These are phyloP conservation scores for Naganishia friedmannii DNA, from an alignment of 768 basidiomycete genomes.

Conservation along the genomic window DNA sequence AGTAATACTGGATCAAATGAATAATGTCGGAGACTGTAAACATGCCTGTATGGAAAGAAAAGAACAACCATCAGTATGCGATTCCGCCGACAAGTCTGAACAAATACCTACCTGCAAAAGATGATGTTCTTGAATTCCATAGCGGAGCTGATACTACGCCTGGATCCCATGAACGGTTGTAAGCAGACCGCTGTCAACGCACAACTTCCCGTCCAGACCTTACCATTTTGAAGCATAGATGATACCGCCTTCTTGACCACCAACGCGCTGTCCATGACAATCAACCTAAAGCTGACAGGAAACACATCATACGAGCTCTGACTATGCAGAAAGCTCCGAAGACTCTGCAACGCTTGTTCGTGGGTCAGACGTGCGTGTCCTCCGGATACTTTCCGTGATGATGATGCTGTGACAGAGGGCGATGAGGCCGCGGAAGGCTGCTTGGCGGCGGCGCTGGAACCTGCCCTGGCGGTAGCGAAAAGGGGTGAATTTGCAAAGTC, in stretches of 20 bases:
- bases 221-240: conserved; percentile 67
- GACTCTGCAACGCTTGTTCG: conserved; percentile 55
- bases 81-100: neutral
- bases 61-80: neutral
- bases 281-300: conserved; percentile 91
- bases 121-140: conserved; percentile 91
- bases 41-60: conserved; percentile 63
- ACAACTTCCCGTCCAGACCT: conserved; percentile 26
- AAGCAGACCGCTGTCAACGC: neutral
- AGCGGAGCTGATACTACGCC: conserved; percentile 97
- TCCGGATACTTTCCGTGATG: neutral
- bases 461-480: neutral
- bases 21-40: conserved; percentile 99
- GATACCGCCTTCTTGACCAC: conserved; percentile 88
- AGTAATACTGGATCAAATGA: conserved; percentile 98
- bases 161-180: conserved; percentile 48
- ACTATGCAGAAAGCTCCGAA: conserved; percentile 77
- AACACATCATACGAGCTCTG: conserved; percentile 93
- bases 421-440: too few relatives aligned
- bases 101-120: conserved; percentile 62
- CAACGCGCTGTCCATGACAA: conserved; percentile 92
- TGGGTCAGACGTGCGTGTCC: conserved; percentile 39
- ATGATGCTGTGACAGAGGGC: neutral
- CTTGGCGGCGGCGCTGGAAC: too few relatives aligned
- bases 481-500: neutral